Conservation (phyloP, 352 stramenopile species). For the Phytophthora chlamydospora region DNA sequence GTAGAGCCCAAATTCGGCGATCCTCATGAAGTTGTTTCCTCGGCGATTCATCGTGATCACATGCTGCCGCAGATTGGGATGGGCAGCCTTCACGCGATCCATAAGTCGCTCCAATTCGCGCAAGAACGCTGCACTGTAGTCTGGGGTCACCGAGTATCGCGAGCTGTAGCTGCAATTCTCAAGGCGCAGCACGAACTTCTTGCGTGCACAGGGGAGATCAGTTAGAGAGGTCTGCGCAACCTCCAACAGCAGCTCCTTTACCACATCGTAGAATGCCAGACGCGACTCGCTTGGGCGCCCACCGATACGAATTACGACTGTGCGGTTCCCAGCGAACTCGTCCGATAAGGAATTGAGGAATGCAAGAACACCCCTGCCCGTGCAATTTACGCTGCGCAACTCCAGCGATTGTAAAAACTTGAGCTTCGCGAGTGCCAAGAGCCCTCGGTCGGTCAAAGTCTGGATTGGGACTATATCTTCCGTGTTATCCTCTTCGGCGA, state of each 20-base stretch:
- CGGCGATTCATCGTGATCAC: background rate
- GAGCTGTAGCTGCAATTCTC: background rate
- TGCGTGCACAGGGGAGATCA: background rate
- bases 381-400: background rate
- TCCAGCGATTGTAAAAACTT: background rate
- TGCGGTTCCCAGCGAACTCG: background rate
- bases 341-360: conserved; percentile 1
- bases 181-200: background rate
- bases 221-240: background rate
- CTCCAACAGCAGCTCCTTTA: background rate
- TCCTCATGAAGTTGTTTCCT: background rate
- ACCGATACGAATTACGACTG: background rate
- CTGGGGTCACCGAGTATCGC: background rate
- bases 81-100: background rate
- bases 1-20: background rate
- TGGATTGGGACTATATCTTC: background rate
- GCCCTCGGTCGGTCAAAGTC: background rate
- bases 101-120: background rate
- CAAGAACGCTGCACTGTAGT: background rate
- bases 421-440: background rate
- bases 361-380: conserved; percentile 4
- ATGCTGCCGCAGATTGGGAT: background rate
- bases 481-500: background rate
- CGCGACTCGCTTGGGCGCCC: background rate
- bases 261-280: background rate